Percentiles rank a stretch among this genome's conserved stretches.
Conservation (phyloP, 306 rosid genomes). For the Trifolium subterraneum region DNA sequence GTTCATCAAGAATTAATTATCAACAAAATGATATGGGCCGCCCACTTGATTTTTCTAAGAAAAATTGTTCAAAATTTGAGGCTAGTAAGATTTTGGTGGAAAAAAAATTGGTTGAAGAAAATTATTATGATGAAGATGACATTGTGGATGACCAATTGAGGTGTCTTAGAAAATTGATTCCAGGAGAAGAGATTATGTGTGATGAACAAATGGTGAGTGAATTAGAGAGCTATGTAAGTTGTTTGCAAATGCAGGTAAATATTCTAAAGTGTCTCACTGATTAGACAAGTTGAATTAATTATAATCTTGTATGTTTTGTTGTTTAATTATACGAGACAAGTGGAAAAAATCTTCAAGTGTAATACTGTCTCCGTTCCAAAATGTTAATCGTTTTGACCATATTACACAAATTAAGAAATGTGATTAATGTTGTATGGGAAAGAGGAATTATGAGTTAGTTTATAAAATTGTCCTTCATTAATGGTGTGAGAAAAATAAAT, state of each 20-base stretch:
- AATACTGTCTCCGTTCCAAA: no score
- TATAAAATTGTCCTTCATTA: no score
- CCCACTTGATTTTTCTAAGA: neutral
- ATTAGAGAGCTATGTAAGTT: conserved; percentile 64
- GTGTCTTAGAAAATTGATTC: conserved; percentile 57
- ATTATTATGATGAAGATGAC: no score
- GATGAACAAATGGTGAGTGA: conserved; percentile 58
- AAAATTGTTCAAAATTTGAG: neutral
- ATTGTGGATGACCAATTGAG: conserved; percentile 35
- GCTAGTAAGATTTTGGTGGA: conserved; percentile 4
- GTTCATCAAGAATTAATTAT: neutral
- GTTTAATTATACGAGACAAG: neutral
- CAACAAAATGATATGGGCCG: neutral
- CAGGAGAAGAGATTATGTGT: conserved; percentile 57
- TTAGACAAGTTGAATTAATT: conserved; percentile 32
- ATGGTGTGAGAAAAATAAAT: no score
- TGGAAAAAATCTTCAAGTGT: no score
- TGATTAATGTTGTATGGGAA: no score
- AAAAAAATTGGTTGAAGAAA: conserved; percentile 4
- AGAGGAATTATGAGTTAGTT: no score
- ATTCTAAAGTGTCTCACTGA: conserved; percentile 60
- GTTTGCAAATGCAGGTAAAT: conserved; percentile 78
- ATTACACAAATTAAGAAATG: no score
- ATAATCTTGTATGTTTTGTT: neutral
- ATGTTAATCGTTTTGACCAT: no score